Evolutionary conservation across 306 rosid genomes (phyloP), one percentile per base, ranked within the genome.

Genomic region (Castanospermum australe): DNA sequence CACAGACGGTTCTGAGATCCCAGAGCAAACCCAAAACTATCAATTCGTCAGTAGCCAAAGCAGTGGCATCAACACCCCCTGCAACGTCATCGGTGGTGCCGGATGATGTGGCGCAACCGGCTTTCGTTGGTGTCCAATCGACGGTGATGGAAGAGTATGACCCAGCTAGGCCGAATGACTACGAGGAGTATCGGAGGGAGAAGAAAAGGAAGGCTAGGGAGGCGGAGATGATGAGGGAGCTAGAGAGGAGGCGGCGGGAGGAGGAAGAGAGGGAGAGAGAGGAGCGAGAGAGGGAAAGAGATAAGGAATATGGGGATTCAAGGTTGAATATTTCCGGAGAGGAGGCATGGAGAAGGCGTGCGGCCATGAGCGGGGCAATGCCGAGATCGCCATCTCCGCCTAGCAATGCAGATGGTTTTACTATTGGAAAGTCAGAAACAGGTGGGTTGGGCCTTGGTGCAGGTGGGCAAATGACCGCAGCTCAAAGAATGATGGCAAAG

Each of bases 401-500:
- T 0, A 82, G 81, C 38, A 87, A 76, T 28, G 92, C 36, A 5
- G 99, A 93, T 6, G 98, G 99, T 4, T 95, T 95, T 77, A 86
- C 25, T n/a, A 95, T 95, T 45, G 99, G 98, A 51, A 95, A 93
- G 82, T 88, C 94, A 32, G 99, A 95, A 60, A 95, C 93, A 0
- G 97, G 84, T 0, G 98, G 99, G 11, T 79, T 93, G 89, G 99
- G 99, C 0, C 87, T 95, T 1, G 97, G 99, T 24, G 97, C 98
- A 0, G 99, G 99, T 5, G 99, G 99, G 41, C 98, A 95, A 74
- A 95, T 95, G 99, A 95, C 98, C 1, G 99, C 99, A 4, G 99
- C 98, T 18, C 99, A 95, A 66, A 90, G 98, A 71, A 95, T 95
- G 99, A 95, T 95, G 99, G 99, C 98, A 3, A 95, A 93, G 88